phyloP scores from a whole-genome alignment of 129 eudicot genomes.

The Saposhnikovia divaricata region DNA sequence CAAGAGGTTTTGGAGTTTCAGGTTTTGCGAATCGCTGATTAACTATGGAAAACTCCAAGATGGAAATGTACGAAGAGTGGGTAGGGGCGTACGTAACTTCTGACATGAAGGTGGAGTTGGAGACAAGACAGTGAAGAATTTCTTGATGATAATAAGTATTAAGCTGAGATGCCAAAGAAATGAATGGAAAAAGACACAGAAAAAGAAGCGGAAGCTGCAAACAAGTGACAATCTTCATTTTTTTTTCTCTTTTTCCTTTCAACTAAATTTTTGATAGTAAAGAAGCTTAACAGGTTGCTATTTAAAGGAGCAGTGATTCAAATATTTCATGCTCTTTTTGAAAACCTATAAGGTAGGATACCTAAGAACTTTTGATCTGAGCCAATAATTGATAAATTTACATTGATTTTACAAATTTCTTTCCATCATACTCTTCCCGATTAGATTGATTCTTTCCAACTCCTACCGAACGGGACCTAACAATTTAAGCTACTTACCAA shows the following conservation, averaged over 20 bases:
- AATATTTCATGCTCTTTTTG: no score
- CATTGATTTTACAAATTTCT: no score
- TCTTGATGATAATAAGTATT: not conserved
- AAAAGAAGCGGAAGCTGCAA: not conserved
- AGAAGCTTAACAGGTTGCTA: not conserved
- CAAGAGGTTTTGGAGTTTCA: not conserved
- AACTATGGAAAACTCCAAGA: not conserved
- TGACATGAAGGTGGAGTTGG: not conserved
- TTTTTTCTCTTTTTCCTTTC: not conserved
- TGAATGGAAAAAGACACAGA: not conserved
- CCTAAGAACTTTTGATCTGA: no score
- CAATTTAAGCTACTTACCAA: not conserved
- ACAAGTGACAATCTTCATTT: not conserved
- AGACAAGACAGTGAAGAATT: not conserved
- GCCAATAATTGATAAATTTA: no score
- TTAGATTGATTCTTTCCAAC: no score
- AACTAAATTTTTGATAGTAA: not conserved
- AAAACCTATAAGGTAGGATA: no score
- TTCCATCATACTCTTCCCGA: no score
- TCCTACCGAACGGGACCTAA: not conserved
- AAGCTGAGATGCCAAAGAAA: not conserved
- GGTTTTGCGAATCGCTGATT: not conserved
- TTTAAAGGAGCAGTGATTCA: not conserved
- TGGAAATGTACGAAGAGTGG: not conserved
- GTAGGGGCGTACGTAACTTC: not conserved